Conservation (phyloP, 495 filamentous ascomycete genomes). For the Penicillium coprophilum region DNA sequence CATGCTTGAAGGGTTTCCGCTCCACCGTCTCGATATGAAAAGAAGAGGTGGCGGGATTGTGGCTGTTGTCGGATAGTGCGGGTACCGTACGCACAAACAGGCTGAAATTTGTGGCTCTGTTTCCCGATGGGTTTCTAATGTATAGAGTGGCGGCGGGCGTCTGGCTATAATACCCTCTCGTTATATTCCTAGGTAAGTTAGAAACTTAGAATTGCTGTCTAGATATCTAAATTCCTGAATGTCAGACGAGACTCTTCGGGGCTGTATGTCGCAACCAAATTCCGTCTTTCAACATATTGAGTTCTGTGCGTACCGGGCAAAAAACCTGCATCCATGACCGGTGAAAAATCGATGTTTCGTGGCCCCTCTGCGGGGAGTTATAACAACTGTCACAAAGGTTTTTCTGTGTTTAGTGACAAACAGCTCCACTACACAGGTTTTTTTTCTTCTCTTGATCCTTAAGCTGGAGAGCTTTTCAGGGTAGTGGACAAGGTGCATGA, state of each 20-base stretch:
- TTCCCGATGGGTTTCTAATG: neutral
- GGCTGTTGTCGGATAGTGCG: slow-evolving; percentile 23
- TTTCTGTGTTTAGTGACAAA: slow-evolving; percentile 21
- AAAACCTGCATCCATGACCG: slow-evolving; percentile 19
- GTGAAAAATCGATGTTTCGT: slow-evolving; percentile 26
- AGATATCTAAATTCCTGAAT: neutral
- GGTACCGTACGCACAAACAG: slow-evolving; percentile 23
- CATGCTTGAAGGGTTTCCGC: slow-evolving; percentile 16
- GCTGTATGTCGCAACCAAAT: neutral
- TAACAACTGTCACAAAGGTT: slow-evolving; percentile 19
- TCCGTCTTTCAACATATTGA: neutral
- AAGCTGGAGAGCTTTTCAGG: slow-evolving; percentile 22
- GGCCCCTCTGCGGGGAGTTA: slow-evolving; percentile 29
- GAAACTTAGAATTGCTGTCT: neutral
- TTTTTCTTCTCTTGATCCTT: slow-evolving; percentile 26
- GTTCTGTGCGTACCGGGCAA: slow-evolving; percentile 5
- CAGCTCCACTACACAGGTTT: slow-evolving; percentile 23
- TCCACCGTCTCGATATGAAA: slow-evolving; percentile 27
- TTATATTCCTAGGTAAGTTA: neutral
- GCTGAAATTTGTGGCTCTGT: slow-evolving; percentile 2
- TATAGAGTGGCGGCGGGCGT: neutral
- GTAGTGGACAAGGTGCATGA: slow-evolving; percentile 30
- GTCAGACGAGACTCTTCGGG: neutral
- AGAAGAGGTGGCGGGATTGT: slow-evolving; percentile 18
- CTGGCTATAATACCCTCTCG: neutral